phyloP scores from a whole-genome alignment of 2,329 filamentous ascomycete genomes.

The Taxawa tesnikishii region DNA sequence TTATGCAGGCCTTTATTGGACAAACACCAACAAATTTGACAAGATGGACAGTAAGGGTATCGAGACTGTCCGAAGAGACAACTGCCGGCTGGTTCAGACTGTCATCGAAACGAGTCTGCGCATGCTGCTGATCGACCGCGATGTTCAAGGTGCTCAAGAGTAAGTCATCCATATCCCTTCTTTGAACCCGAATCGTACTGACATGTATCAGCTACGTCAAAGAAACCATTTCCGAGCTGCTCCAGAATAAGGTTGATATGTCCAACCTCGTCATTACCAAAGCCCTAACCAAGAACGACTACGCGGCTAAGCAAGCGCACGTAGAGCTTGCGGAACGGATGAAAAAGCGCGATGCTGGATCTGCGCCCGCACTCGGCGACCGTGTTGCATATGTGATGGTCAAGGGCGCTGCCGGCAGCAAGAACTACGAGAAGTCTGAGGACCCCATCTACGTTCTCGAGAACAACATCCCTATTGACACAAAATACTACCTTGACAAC shows the following conservation, averaged over 20 bases:
- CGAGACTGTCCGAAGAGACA: conserved; percentile 93
- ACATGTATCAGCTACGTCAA: conserved; percentile 67
- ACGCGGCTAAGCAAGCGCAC: conserved; percentile 87
- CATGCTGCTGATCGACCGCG: conserved; percentile 90
- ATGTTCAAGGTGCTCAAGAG: conserved; percentile 85
- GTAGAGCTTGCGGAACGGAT: conserved; percentile 91
- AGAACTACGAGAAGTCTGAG: conserved; percentile 94
- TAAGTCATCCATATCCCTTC: conserved; percentile 37
- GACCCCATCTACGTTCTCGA: conserved; percentile 95
- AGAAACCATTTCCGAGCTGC: conserved; percentile 81
- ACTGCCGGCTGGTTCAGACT: conserved; percentile 87
- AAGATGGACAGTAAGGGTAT: conserved; percentile 99
- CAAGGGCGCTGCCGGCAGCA: conserved; percentile 76
- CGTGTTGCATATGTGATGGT: conserved; percentile 98
- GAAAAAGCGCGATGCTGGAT: conserved; percentile 92
- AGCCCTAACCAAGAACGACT: conserved; percentile 80
- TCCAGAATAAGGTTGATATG: conserved; percentile 98
- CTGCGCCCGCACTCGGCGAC: conserved; percentile 82
- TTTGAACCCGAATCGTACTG: conserved; percentile 21
- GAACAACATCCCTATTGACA: conserved; percentile 95
- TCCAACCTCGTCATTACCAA: conserved; percentile 99
- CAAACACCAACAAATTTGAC: conserved; percentile 84
- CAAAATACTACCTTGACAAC: conserved; percentile 96
- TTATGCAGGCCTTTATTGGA: conserved; percentile 97
- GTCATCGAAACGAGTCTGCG: conserved; percentile 93